These are phyloP conservation scores for Rutstroemia sp. DNA, from an alignment of 2,329 filamentous ascomycete genomes.

Conservation along the genomic window DNA sequence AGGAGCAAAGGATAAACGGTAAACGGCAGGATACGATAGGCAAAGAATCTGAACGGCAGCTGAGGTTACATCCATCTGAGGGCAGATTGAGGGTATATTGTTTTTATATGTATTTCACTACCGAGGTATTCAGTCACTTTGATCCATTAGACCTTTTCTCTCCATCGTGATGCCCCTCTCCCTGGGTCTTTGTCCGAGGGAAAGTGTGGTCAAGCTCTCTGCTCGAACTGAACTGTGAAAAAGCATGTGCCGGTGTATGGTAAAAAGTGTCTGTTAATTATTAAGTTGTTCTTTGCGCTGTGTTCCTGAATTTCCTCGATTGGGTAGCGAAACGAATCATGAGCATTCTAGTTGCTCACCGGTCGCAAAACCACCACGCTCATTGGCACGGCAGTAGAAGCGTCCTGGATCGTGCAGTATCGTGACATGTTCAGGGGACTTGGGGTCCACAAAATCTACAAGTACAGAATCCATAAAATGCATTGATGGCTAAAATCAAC, in stretches of 20 bases:
- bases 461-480: background rate
- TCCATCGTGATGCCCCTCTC: too few species aligned
- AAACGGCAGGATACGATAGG: background rate
- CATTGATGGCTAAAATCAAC: background rate
- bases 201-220: too few species aligned
- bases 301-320: too few species aligned
- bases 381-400: constrained; percentile 1
- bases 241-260: background rate
- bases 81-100: too few species aligned
- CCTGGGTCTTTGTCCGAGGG: too few species aligned
- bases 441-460: too few species aligned
- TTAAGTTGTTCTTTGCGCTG: too few species aligned
- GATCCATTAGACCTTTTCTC: too few species aligned
- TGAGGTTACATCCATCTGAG: too few species aligned
- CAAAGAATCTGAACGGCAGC: background rate
- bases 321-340: background rate
- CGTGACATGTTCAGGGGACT: background rate
- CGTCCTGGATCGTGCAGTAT: background rate
- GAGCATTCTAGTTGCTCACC: background rate
- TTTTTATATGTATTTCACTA: too few species aligned
- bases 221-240: background rate
- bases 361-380: background rate
- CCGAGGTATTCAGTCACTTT: too few species aligned
- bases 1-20: too few species aligned
- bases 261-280: background rate